Percentiles rank a stretch among this genome's conserved stretches.
Evolutionary conservation across 805 yeast genomes (phyloP).

Genomic region (Wickerhamiella siamensis): DNA sequence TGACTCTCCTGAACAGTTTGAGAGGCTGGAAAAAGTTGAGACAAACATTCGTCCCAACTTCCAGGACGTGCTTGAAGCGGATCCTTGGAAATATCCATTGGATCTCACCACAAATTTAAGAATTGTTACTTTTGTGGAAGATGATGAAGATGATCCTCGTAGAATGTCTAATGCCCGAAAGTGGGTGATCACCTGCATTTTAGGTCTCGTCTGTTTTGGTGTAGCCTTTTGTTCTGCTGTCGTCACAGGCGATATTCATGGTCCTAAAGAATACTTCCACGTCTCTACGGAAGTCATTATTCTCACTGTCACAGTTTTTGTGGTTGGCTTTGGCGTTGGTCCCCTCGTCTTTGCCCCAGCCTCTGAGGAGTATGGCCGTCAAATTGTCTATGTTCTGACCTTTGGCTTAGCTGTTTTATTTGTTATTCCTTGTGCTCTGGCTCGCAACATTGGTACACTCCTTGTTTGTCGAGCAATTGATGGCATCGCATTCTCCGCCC

Average conservation of each 20-base stretch:
- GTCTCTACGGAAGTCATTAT: slow-evolving; percentile 49
- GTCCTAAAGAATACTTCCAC: slow-evolving; percentile 53
- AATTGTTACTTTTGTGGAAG: not conserved
- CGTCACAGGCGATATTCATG: slow-evolving; percentile 67
- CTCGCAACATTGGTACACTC: slow-evolving; percentile 46
- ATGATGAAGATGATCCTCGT: slow-evolving; percentile 1
- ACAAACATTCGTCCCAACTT: not conserved
- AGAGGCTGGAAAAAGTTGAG: not conserved
- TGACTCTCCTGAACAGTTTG: not conserved
- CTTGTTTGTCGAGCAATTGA: slow-evolving; percentile 50
- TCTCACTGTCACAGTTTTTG: slow-evolving; percentile 41
- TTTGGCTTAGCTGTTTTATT: slow-evolving; percentile 30
- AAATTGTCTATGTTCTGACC: slow-evolving; percentile 37
- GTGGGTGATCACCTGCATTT: slow-evolving; percentile 40
- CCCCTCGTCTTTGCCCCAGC: slow-evolving; percentile 47
- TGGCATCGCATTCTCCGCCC: slow-evolving; percentile 64
- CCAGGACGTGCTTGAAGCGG: slow-evolving; percentile 1
- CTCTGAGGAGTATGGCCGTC: slow-evolving; percentile 45
- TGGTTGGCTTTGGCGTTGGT: slow-evolving; percentile 49
- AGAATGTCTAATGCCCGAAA: slow-evolving; percentile 7
- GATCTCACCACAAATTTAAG: not conserved
- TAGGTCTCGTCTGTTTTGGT: slow-evolving; percentile 63
- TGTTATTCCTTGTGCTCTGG: slow-evolving; percentile 40
- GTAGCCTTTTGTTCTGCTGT: slow-evolving; percentile 92
- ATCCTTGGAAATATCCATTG: not conserved